These are phyloP conservation scores for Hondaea fermentalgiana DNA, from an alignment of 108 stramenopile species.

Conservation along the genomic window DNA sequence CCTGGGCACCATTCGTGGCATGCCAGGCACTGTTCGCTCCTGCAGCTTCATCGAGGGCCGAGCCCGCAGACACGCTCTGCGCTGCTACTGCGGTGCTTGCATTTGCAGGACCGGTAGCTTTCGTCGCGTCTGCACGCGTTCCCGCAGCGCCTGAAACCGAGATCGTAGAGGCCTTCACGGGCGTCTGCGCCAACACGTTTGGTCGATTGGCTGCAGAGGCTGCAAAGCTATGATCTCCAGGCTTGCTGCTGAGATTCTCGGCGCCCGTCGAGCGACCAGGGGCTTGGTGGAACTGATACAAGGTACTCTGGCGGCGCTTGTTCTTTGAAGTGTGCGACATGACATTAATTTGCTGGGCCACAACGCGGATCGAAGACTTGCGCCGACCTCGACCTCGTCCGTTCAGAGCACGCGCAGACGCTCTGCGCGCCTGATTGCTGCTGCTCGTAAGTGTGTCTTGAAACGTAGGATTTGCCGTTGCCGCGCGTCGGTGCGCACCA, in stretches of 20 bases:
- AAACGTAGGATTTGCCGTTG: not conserved
- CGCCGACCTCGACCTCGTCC: not conserved
- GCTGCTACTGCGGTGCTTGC: no score
- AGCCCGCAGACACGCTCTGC: no score
- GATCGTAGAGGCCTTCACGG: not conserved
- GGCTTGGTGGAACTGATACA: not conserved
- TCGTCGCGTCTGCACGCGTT: not conserved
- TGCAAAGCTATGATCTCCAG: not conserved
- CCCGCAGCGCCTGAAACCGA: not conserved
- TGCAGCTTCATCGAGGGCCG: not conserved
- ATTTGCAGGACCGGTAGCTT: no score
- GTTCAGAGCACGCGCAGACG: not conserved
- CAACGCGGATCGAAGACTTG: not conserved
- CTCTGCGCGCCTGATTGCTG: not conserved
- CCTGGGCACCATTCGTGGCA: not conserved
- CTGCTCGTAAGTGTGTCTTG: not conserved
- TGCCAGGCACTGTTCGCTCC: not conserved
- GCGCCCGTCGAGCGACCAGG: not conserved
- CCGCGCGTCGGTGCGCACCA: not conserved
- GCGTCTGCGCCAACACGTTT: not conserved
- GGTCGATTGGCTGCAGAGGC: not conserved
- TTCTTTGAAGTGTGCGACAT: not conserved
- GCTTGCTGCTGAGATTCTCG: not conserved
- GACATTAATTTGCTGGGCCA: conserved; percentile 9
- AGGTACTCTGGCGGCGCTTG: not conserved